Conservation (phyloP, 345 rosid genomes). For the Eucalyptus regnans region DNA sequence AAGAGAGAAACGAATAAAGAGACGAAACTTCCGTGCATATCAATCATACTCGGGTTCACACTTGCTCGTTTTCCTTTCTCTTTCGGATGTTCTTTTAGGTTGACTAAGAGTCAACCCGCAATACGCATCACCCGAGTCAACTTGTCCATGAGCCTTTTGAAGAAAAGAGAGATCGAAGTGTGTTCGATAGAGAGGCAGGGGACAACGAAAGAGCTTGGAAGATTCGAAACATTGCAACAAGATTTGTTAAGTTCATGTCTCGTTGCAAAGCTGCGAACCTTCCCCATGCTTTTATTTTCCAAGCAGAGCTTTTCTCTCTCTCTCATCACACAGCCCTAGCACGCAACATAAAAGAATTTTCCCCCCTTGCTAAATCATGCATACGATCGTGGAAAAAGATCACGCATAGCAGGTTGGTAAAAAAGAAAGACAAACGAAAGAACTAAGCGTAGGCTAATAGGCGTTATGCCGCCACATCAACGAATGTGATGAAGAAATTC, state of each 20-base stretch:
- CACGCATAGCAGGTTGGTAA: neutral
- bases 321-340: neutral
- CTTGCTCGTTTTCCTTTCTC: neutral
- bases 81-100: neutral
- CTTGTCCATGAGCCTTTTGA: neutral
- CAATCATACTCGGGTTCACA: neutral
- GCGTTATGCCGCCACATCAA: neutral
- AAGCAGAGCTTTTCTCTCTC: neutral
- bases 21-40: neutral
- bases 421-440: neutral
- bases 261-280: neutral
- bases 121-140: neutral
- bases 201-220: neutral
- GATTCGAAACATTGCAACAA: neutral
- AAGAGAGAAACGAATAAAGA: neutral
- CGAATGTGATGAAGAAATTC: neutral
- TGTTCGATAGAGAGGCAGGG: neutral
- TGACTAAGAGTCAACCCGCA: neutral
- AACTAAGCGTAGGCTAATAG: neutral
- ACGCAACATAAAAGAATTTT: neutral
- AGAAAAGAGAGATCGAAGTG: neutral
- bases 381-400: neutral
- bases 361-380: neutral
- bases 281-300: neutral
- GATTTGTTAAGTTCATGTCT: neutral